Evolutionary conservation across 2,329 filamentous ascomycete species (phyloP).

Genomic region (Dactylellina parvicollis): DNA sequence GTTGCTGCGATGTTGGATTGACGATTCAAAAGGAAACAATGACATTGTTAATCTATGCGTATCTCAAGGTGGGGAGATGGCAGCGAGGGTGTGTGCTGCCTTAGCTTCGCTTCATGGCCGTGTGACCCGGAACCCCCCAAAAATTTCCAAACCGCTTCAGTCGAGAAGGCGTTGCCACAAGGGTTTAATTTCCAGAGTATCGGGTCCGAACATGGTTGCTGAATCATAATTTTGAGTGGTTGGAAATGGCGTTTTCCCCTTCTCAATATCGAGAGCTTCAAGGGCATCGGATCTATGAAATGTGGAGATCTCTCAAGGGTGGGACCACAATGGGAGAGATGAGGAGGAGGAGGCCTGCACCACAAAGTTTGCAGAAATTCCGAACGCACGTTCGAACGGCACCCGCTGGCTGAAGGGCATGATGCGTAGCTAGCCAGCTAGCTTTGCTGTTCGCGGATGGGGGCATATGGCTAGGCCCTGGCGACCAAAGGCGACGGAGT

Average conservation of each 20-base stretch:
- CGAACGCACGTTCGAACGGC: background rate
- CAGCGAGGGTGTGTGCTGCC: slow-evolving; percentile 26
- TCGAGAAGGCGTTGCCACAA: slow-evolving; percentile 36
- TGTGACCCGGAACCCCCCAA: slow-evolving; percentile 44
- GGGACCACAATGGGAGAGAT: slow-evolving; percentile 15
- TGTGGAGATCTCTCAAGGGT: slow-evolving; percentile 21
- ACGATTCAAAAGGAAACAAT: slow-evolving; percentile 13
- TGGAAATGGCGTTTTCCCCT: slow-evolving; percentile 25
- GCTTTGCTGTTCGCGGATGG: too few relatives aligned
- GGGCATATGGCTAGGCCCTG: too few relatives aligned
- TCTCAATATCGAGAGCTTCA: slow-evolving; percentile 37
- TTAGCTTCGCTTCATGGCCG: slow-evolving; percentile 26
- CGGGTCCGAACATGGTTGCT: slow-evolving; percentile 50
- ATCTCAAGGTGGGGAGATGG: slow-evolving; percentile 9
- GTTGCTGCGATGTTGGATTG: background rate
- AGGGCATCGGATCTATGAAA: slow-evolving; percentile 36
- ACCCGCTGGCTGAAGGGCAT: background rate
- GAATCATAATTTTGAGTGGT: slow-evolving; percentile 29
- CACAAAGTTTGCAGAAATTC: slow-evolving; percentile 21
- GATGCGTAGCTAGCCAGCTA: too few relatives aligned
- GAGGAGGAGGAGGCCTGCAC: slow-evolving; percentile 5
- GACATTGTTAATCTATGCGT: slow-evolving; percentile 29
- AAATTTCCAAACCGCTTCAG: slow-evolving; percentile 48
- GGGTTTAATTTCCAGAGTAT: slow-evolving; percentile 50
- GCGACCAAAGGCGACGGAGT: too few relatives aligned